Base-by-base conservation (phyloP, 2,329 filamentous ascomycete genomes). In the Cladosporium phlei region DNA sequence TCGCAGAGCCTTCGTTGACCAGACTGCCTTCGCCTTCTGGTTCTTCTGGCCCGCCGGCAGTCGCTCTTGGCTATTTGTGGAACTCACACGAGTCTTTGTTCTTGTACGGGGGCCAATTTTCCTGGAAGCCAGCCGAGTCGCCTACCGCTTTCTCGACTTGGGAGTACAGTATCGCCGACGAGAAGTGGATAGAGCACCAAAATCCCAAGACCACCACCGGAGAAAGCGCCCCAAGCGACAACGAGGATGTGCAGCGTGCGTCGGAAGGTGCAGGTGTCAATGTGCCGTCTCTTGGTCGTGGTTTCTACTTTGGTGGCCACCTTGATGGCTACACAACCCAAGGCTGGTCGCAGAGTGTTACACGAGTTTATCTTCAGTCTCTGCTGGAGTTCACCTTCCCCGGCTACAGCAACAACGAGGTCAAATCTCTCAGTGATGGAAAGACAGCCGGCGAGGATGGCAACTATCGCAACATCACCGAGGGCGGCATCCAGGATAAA, bases 251-350 rank as follows among this genome's bases (percentile, higher is more conserved):
- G 2, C 81, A 88, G 59, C 73, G 85, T 35, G 76, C 84, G 2
- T 84, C 85, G 1, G 86, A 90, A 61, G 86, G 86, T 5, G 83
- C 86, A 9, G 84, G 84, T 0, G 66, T 86, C 11, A 85, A 80
- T 21, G 79, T 89, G 0, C 79, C 83, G 0, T 78, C 82, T 45
- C 67, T 88, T 1, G 85, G 85, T 0, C 67, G 83, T 37, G 86
- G 83, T 24, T 90, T 81, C 73, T 90, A 88, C 62, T 90, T 90
- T 65, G 86, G 85, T 20, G 86, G 86, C 0, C 86, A 89, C 63
- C 68, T 86, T 5, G 85, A 90, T 61, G 72, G 69, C 20, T 76
- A 77, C 50, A 81, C 77, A 0, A 80, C 78, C 2, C 63, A 72
- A 53, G 84, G 80, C 10, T 89, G 86, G 86, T 81, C 80, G n/a